Base-by-base conservation (phyloP, 2,329 filamentous ascomycete species). In the Epichloe glyceriae region DNA sequence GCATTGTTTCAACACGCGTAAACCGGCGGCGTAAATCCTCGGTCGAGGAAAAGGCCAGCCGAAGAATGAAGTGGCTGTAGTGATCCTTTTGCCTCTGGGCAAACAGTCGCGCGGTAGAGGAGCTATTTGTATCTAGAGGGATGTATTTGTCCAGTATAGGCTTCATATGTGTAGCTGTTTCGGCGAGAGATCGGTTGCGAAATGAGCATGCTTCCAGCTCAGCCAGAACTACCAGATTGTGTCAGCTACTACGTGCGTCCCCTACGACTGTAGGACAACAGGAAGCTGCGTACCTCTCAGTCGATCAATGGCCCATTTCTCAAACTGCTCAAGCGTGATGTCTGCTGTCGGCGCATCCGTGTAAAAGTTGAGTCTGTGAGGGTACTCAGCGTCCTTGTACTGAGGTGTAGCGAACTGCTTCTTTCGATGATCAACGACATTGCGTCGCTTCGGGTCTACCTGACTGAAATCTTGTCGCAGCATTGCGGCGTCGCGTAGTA, bases 251-350 rank as follows among this genome's bases (percentile, higher is more conserved):
- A 14, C 11, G 5, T 20, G 14, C 43, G 15, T 12, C 33, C 14
- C 17, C 15, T 30, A 11, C 30, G 11, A 11, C 30, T 30, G 30
- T 6, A 20, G 10, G 3, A 11, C 15, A 20, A 3, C 20, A 14
- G 45, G 17, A 17, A 4, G 10, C 4, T 8, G 49, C 71, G 50
- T 72, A 88, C 88, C 79, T 70, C 88, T 84, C 57, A 98, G 68
- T 52, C 93, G 78, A 61, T 95, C 87, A 62, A 98, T 97, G 11
- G 90, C 93, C 93, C 93, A 98, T 77, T 95, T 89, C 66, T 98
- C 93, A 62, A 98, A 98, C 64, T 98, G 84, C 64, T 98, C 93
- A 41, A 98, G 81, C 0, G 88, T 95, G 59, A 98, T 93, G 63
- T 98, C 93, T 46, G 86, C 86, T 0, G 89, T 96, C 0, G 93